Evolutionary conservation across 257 asterid genomes (phyloP).

Genomic region (Galeopsis tetrahit): DNA sequence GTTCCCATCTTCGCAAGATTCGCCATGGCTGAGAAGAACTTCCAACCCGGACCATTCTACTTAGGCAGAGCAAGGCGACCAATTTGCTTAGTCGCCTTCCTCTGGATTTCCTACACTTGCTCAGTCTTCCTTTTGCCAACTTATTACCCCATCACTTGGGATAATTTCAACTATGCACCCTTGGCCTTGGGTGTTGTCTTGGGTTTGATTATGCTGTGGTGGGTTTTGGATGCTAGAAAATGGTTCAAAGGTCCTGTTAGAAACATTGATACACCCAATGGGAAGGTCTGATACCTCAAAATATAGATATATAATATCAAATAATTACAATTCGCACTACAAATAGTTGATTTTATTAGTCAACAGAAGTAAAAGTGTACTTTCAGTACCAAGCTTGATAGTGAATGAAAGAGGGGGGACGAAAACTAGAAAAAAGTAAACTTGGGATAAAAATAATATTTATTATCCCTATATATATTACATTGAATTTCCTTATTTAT

Average conservation of each 20-base stretch:
- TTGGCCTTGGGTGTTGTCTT: constrained; percentile 40
- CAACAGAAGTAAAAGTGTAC: no score
- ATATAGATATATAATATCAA: no score
- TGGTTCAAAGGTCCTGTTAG: constrained; percentile 62
- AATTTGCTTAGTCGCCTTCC: constrained; percentile 45
- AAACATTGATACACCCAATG: constrained; percentile 41
- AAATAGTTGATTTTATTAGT: no score
- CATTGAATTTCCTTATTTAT: constrained; percentile 18
- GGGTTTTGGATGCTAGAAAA: constrained; percentile 52
- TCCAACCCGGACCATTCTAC: constrained; percentile 50
- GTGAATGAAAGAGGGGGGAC: no score
- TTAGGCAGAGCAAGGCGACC: constrained; percentile 48
- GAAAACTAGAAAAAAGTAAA: no score
- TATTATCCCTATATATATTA: neutral
- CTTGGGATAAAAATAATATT: no score
- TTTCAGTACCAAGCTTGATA: no score
- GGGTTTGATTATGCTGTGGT: constrained; percentile 46
- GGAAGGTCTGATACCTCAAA: constrained; percentile 26
- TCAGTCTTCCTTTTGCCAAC: constrained; percentile 52
- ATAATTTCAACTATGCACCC: constrained; percentile 56
- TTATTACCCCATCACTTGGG: constrained; percentile 45
- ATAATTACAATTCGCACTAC: no score
- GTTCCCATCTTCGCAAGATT: constrained; percentile 52
- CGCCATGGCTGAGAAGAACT: constrained; percentile 41
- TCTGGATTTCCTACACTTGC: constrained; percentile 56